phyloP scores from a whole-genome alignment of 371 early-diverging fungal species.

The Haplosporangium sp. region DNA sequence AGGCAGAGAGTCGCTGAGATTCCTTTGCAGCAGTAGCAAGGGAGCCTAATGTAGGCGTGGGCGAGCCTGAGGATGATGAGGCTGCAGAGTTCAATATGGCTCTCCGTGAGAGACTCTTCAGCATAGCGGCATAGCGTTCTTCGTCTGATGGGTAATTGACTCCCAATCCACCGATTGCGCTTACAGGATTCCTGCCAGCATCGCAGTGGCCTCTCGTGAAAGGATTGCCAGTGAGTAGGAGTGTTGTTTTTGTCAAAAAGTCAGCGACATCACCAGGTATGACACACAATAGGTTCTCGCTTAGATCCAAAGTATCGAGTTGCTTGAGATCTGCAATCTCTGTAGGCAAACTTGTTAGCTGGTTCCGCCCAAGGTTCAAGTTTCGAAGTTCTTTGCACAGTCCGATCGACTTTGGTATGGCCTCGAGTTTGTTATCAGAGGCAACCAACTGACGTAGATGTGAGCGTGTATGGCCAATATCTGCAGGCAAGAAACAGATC shows the following conservation, averaged over 20 bases:
- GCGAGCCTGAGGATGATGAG: constrained; percentile 28
- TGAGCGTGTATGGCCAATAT: constrained; percentile 59
- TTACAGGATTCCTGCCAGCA: constrained; percentile 39
- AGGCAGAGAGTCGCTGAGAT: constrained; percentile 23
- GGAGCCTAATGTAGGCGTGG: constrained; percentile 17
- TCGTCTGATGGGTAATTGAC: constrained; percentile 38
- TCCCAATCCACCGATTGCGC: constrained; percentile 41
- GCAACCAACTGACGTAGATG: constrained; percentile 54
- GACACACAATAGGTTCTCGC: constrained; percentile 70
- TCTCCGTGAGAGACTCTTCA: constrained; percentile 64
- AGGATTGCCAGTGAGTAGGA: constrained; percentile 73
- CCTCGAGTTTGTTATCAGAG: constrained; percentile 67
- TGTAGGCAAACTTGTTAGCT: constrained; percentile 68
- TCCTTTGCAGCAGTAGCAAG: constrained; percentile 15
- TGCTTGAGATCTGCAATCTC: constrained; percentile 64
- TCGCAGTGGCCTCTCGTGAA: constrained; percentile 61
- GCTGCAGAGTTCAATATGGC: constrained; percentile 57
- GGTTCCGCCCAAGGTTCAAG: constrained; percentile 68
- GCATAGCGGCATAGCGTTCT: constrained; percentile 62
- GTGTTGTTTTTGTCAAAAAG: constrained; percentile 63
- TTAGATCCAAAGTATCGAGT: constrained; percentile 71
- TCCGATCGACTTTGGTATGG: constrained; percentile 70
- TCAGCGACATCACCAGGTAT: constrained; percentile 71
- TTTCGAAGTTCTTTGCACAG: constrained; percentile 58
- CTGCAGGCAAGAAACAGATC: constrained; percentile 60